Evolutionary conservation across 164 flowering plant genomes (phyloP), one percentile per base, ranked within the genome.

Genomic region (Liquidambar formosana): DNA sequence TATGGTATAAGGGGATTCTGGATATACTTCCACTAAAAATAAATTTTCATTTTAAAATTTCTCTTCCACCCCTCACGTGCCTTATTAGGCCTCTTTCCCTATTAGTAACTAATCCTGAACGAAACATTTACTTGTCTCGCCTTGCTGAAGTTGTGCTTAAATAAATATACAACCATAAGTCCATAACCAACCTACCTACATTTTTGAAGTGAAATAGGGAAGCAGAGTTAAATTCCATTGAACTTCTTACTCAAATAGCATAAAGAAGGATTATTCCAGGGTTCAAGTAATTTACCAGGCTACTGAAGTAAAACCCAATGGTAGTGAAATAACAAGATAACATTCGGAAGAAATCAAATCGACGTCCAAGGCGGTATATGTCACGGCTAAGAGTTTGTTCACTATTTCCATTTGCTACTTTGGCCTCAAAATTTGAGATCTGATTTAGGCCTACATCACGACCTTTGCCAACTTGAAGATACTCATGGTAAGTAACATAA

Each of bases 401-500:
- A 73, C 97, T 90, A 73, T 94, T 94, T 33, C 98, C 98, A 79
- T 90, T 90, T 47, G 97, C 88, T 53, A 92, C 83, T 86, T 94
- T 94, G 70, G 98, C 98, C 81, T 94, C 98, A 77, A 94, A 94
- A 73, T 85, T 86, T 0, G 98, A 88, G 38, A 94, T 92, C 80
- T 88, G 96, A 71, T 89, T 94, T 18, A 94, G 88, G 64, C 98
- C 93, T 18, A 94, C 96, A 75, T 94, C 98, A 65, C 98, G 92
- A 27, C 98, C 98, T 82, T 94, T 94, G 23, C 98, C 97, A 65
- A 92, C 91, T 84, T 94, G 98, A 75, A 94, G 80, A 81, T 94
- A 94, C 79, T 94, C 98, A 77, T 85, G 94, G 77, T 94, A 89
- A 10, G 92, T 88, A 61, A 94, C 73, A 68, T 78, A 70, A 64